Evolutionary conservation across 306 rosid genomes (phyloP), one percentile per base, ranked within the genome.

Genomic region (Citrullus amarus): DNA sequence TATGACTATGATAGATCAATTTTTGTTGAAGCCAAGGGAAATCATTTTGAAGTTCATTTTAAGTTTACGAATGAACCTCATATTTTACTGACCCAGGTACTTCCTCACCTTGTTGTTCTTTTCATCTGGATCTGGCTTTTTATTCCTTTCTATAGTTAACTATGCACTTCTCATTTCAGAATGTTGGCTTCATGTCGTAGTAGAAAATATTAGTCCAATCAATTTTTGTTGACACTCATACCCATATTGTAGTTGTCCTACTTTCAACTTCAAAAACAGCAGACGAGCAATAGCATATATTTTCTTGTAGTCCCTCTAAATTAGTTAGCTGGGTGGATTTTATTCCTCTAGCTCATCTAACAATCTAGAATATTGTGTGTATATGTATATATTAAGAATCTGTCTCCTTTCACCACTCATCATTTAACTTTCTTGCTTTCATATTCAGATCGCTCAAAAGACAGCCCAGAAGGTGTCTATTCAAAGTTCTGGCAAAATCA

Each of bases 11-110:
- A 92, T 80, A 79, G 93, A 80, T 72, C 87, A 81, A 66, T 81
- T 60, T 87, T 83, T 81, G 93, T 88, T 81, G 73, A 82, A 80
- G 88, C 87, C 8, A 75, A 86, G 78, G 88, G 88, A 76, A 86
- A 63, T 83, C 87, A 84, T 85, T 95, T 92, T 78, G 90, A 87
- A 88, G 81, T 91, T 80, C 97, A 89, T 88, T 85, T 95, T 63
- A 86, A 54, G 80, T 89, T 94, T 78, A 75, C 80, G 1, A 15
- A 25, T 15, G 97, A 92, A 81, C 96, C 97, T 67, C 89, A 91
- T 79, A 84, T 91, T 79, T 89, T 92, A 73, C 87, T 95, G 84
- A 87, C 91, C 44, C 93, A 92, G 97, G 97, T 95, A 89, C 70
- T 46, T 65, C 10, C 70, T 51, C 43, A 77, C 43, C 36, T 3